These are phyloP conservation scores for Suillus americanus DNA, from an alignment of 768 basidiomycete species.

Conservation along the genomic window DNA sequence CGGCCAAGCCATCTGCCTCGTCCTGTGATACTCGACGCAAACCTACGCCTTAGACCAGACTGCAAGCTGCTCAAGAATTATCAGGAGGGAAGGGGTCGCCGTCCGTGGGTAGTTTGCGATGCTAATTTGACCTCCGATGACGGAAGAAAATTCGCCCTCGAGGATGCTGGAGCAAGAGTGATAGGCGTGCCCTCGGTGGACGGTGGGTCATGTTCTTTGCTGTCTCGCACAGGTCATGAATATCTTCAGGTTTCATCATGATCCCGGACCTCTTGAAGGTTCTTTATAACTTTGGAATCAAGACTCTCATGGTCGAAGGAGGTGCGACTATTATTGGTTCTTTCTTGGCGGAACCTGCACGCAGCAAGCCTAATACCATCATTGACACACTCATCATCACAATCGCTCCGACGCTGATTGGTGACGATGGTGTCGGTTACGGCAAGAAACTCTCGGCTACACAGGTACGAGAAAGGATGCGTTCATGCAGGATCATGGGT, in stretches of 20 bases:
- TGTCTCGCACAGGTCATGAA: conserved; percentile 5
- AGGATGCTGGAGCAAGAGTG: conserved; percentile 66
- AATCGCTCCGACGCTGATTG: conserved; percentile 83
- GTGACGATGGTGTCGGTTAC: conserved; percentile 66
- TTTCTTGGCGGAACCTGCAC: conserved; percentile 18
- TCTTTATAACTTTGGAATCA: conserved; percentile 57
- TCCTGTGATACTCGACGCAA: conserved; percentile 82
- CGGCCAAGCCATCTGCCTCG: conserved; percentile 55
- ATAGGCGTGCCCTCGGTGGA: conserved; percentile 46
- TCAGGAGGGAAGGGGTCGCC: conserved; percentile 52
- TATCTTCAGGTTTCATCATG: conserved; percentile 37
- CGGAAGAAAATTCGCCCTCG: conserved; percentile 43
- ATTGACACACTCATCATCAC: conserved; percentile 84
- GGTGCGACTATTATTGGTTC: conserved; percentile 81
- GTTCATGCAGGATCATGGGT: background rate
- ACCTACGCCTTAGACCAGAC: conserved; percentile 60
- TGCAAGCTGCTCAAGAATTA: conserved; percentile 76
- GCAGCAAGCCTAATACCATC: conserved; percentile 22
- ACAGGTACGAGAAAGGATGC: conserved; percentile 12
- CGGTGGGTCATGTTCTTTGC: conserved; percentile 27
- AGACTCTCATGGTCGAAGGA: conserved; percentile 93
- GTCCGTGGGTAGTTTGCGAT: conserved; percentile 73
- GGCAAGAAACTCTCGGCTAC: conserved; percentile 22
- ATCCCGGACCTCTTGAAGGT: conserved; percentile 49
- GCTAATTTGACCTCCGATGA: conserved; percentile 13